Conservation (phyloP, 23 red algal genomes). For the Gracilaria domingensis region DNA sequence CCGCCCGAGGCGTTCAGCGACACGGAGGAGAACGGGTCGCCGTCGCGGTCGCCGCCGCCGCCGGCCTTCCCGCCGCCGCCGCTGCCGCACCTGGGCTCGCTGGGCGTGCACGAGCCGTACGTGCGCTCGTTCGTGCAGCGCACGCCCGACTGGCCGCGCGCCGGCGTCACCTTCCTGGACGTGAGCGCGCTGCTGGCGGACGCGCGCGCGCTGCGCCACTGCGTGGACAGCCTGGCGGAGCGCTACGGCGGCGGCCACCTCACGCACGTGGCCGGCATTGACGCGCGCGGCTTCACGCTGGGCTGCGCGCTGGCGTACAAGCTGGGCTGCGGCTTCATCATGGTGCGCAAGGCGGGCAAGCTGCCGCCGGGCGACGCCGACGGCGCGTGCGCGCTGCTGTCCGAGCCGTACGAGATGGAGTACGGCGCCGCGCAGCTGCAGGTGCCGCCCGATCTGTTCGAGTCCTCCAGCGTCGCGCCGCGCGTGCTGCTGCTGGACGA, state of each 20-base stretch:
- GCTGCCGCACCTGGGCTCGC: slow-evolving; percentile 13
- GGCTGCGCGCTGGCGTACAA: slow-evolving; percentile 65
- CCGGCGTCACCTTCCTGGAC: slow-evolving; percentile 52
- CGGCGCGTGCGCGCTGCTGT: slow-evolving; percentile 29
- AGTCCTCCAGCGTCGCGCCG: slow-evolving; percentile 45
- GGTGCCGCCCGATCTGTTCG: slow-evolving; percentile 40
- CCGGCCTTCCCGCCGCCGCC: slow-evolving; percentile 16
- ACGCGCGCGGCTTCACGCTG: slow-evolving; percentile 66
- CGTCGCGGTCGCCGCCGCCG: too few species aligned
- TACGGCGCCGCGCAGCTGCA: slow-evolving; percentile 69
- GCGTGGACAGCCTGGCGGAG: slow-evolving; percentile 41
- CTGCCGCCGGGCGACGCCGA: slow-evolving; percentile 39
- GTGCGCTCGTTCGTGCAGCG: slow-evolving; percentile 45
- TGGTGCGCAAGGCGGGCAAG: slow-evolving; percentile 79
- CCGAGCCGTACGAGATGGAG: slow-evolving; percentile 77
- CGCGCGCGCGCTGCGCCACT: slow-evolving; percentile 29
- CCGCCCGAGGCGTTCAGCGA: slow-evolving; percentile 29
- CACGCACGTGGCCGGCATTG: slow-evolving; percentile 66
- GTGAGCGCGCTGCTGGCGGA: slow-evolving; percentile 54
- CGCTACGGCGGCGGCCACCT: slow-evolving; percentile 49
- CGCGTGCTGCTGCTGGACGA: slow-evolving; percentile 78
- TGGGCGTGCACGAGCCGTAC: slow-evolving; percentile 63
- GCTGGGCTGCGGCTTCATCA: slow-evolving; percentile 75
- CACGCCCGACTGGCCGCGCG: slow-evolving; percentile 42
- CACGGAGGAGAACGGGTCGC: background rate